These are phyloP conservation scores for Ceriops tagal DNA, from an alignment of 345 rosid genomes.

Conservation along the genomic window DNA sequence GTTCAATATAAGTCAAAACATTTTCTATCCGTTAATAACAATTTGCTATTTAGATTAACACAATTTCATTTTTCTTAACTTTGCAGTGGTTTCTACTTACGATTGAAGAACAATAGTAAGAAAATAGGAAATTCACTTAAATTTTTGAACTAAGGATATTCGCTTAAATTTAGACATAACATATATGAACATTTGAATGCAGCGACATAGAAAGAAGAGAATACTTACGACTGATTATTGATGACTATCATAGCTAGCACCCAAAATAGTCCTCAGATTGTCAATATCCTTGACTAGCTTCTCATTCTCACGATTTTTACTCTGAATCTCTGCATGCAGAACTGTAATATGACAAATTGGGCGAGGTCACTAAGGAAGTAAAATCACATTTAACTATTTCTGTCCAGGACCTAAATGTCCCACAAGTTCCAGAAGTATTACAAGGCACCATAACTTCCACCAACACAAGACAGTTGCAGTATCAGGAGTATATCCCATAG, in stretches of 20 bases:
- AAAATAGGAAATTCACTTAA: not conserved
- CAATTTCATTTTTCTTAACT: too few species aligned
- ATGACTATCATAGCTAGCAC: constrained; percentile 1
- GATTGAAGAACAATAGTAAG: not conserved
- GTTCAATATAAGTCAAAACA: too few species aligned
- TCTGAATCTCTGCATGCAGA: constrained; percentile 33
- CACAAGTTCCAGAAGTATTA: not conserved
- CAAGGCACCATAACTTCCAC: not conserved
- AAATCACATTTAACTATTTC: not conserved
- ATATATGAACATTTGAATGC: not conserved
- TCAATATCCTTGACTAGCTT: constrained; percentile 33
- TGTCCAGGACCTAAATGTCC: not conserved
- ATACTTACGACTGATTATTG: constrained; percentile 12
- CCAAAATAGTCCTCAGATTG: constrained; percentile 26
- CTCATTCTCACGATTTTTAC: constrained; percentile 33
- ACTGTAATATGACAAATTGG: constrained; percentile 27
- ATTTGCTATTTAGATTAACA: not conserved
- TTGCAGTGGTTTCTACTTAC: too few species aligned
- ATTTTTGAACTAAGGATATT: not conserved
- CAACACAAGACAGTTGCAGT: not conserved
- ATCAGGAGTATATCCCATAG: not conserved
- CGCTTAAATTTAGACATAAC: not conserved
- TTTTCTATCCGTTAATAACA: too few species aligned
- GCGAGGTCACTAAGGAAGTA: not conserved
- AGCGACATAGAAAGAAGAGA: not conserved